A percentile compares a stretch with the other conserved stretches of the same genome.
phyloP scores from a whole-genome alignment of 352 stramenopile genomes.

The Aphanomyces astaci region DNA sequence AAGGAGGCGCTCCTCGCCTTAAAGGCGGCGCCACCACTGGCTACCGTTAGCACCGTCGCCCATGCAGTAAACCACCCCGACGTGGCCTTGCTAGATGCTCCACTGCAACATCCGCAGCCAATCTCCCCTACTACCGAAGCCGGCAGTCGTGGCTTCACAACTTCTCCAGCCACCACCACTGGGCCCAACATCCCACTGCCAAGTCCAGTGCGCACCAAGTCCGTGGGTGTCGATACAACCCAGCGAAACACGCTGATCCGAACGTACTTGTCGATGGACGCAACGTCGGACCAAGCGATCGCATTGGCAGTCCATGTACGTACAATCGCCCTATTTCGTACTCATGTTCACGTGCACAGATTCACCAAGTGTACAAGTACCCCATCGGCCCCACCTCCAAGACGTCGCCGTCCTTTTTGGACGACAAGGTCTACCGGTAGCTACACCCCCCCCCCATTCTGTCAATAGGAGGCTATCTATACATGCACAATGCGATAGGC shows the following conservation, averaged over 20 bases:
- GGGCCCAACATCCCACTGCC: no score
- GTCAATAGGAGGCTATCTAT: no score
- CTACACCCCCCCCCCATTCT: no score
- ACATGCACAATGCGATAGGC: not conserved
- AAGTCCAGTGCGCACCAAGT: not conserved
- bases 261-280: not conserved
- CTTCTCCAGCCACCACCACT: no score
- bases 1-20: no score
- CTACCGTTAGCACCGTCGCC: no score
- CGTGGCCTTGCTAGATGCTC: no score
- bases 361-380: conserved; percentile 17
- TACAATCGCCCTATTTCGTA: not conserved
- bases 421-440: conserved; percentile 23
- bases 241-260: conserved; percentile 9
- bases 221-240: not conserved
- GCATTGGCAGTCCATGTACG: not conserved
- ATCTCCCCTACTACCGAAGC: no score
- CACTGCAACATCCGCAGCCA: no score
- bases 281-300: not conserved
- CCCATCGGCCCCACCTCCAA: not conserved
- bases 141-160: no score
- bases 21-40: no score
- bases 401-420: not conserved
- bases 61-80: no score
- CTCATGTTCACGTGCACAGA: conserved; percentile 3